Conservation (phyloP, 805 yeast species). For the Kurtzmaniella fragi region DNA sequence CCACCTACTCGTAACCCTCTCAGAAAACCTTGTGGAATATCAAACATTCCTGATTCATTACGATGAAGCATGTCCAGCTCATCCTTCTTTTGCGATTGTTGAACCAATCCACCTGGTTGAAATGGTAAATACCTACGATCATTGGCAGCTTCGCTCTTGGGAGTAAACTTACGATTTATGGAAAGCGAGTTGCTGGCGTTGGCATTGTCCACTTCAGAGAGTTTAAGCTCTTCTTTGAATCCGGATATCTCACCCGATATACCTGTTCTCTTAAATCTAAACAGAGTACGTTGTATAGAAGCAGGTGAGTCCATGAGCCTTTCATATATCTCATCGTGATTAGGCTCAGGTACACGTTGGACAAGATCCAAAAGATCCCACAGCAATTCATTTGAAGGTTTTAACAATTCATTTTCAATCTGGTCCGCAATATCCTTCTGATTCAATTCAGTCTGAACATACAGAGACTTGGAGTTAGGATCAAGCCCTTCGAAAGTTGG, state of each 20-base stretch:
- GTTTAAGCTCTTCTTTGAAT: constrained; percentile 50
- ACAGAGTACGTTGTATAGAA: constrained; percentile 56
- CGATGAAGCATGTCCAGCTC: constrained; percentile 48
- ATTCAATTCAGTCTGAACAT: not conserved
- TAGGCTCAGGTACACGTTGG: constrained; percentile 50
- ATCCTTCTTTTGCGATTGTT: constrained; percentile 21
- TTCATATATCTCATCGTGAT: constrained; percentile 33
- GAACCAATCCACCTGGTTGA: constrained; percentile 77
- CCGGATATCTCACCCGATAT: constrained; percentile 63
- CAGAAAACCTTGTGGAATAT: constrained; percentile 74
- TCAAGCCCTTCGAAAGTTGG: constrained; percentile 3
- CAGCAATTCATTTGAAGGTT: constrained; percentile 58
- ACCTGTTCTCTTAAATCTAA: constrained; percentile 70
- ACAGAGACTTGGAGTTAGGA: not conserved
- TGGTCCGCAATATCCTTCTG: constrained; percentile 3
- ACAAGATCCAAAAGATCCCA: constrained; percentile 70
- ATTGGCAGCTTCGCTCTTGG: constrained; percentile 53
- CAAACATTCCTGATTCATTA: constrained; percentile 69
- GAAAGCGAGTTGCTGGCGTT: constrained; percentile 70
- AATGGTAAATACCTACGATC: constrained; percentile 76
- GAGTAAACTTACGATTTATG: constrained; percentile 59
- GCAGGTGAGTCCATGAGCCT: constrained; percentile 56
- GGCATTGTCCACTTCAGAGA: constrained; percentile 45
- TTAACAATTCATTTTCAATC: constrained; percentile 41
- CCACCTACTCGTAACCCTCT: constrained; percentile 53